Conservation (phyloP, 192 early-diverging fungal species). For the Gonapodya prolifera region DNA sequence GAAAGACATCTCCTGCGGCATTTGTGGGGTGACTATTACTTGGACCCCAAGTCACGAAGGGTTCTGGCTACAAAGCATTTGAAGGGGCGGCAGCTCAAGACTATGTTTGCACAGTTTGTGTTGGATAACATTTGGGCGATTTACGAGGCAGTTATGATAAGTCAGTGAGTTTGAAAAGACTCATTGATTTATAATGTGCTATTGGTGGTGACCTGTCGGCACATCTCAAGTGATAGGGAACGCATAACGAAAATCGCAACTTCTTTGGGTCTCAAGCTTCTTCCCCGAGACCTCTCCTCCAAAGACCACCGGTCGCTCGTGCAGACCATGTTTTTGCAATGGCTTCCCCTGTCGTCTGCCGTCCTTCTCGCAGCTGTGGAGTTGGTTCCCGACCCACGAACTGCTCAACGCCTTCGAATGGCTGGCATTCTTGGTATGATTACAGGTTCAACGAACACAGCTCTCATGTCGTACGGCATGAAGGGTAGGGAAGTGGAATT, state of each 20-base stretch:
- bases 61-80: conserved; percentile 76
- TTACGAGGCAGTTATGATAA: conserved; percentile 55
- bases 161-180: conserved; percentile 14
- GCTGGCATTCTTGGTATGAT: conserved; percentile 60
- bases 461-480: conserved; percentile 13
- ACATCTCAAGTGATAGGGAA: conserved; percentile 39
- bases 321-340: conserved; percentile 78
- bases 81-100: conserved; percentile 71
- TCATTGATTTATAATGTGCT: neutral
- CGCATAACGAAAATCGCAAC: conserved; percentile 88
- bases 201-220: neutral
- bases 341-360: conserved; percentile 84
- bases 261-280: conserved; percentile 73
- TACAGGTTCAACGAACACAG: conserved; percentile 19
- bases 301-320: conserved; percentile 68
- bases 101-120: conserved; percentile 93
- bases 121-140: conserved; percentile 91
- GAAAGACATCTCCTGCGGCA: conserved; percentile 61
- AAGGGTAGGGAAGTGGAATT: neutral
- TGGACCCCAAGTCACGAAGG: conserved; percentile 90
- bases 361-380: conserved; percentile 79
- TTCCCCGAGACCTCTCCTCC: conserved; percentile 76
- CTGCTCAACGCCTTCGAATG: conserved; percentile 67
- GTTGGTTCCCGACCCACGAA: conserved; percentile 71
- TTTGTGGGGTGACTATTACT: conserved; percentile 95